Base-by-base conservation (phyloP, 2,329 filamentous ascomycete genomes). In the Fusarium staphyleae region DNA sequence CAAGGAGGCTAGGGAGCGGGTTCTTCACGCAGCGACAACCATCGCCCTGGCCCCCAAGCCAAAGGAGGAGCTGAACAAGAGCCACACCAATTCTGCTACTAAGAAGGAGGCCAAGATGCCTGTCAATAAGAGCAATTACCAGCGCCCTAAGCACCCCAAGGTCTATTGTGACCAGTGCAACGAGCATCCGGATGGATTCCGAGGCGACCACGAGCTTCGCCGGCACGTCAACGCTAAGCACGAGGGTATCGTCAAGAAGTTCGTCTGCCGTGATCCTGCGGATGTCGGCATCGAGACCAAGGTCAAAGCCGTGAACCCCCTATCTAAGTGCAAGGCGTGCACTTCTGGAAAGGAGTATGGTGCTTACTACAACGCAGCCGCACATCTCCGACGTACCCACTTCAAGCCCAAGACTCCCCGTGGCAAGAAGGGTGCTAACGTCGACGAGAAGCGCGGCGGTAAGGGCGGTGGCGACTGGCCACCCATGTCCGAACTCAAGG, bases 311-410 rank as follows among this genome's bases (percentile, higher is more conserved):
- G 81, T 82, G 75, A 82, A 74, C 45, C 87, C 92, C 33, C 82
- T 98, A 28, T 78, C 80, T 43, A 88, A 89, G 63, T 97, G 93
- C 83, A 96, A 96, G 74, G 84, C 89, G 40, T 98, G 93, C 72
- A 82, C 81, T 41, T 81, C 82, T 36, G 77, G 82, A 48, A 97
- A 96, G 78, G 82, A 84, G 52, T 98, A 98, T 66, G 89, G 89
- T 3, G 90, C 90, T 13, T 95, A 97, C 75, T 97, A 98, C 76
- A 98, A 98, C 67, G 93, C 93, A 1, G 92, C 92, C 0, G 93
- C 92, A 0, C 93, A 98, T 70, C 81, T 98, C 8, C 84, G 93
- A 34, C 87, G 93, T 42, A 88, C 89, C 0, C 93, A 98, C 71
- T 98, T 97, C 79, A 90, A 89, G 69, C 87, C 79, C 45, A 84